Evolutionary conservation across 495 filamentous ascomycete species (phyloP), one percentile per base, ranked within the genome.

Genomic region (Evernia prunastri): DNA sequence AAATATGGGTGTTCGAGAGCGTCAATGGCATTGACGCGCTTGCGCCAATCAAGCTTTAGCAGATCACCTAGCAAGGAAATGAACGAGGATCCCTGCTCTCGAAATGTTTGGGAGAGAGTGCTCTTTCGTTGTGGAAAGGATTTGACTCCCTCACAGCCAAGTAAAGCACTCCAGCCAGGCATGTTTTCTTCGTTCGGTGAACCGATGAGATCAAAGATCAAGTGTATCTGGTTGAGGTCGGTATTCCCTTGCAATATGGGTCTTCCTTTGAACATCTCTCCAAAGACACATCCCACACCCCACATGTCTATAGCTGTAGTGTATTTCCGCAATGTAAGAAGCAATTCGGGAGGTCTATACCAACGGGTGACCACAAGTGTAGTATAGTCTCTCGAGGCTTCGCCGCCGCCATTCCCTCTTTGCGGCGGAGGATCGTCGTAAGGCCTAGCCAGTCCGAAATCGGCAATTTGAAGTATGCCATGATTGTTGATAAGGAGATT

Each of bases 281-380:
- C 94, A 73, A 99, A 97, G 15, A 99, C 91, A 72, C 94, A 97
- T 36, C 93, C 93, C 69, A 96, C 92, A 71, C 94, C 94, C 94
- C 94, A 99, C 80, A 97, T 82, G 75, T 99, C 94, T 72, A 99
- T 96, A 5, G 94, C 92, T 29, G 94, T 89, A 39, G 94, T 99
- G 72, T 99, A 99, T 63, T 81, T 81, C 65, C 88, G 87, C 15
- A 97, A 81, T 56, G 91, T 87, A 42, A 99, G 79, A 29, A 99
- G 79, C 12, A 99, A 81, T 79, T 99, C 94, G 17, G 94, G 94
- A 63, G 94, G 94, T 35, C 94, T 82, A 71, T 99, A 99, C 94
- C 94, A 99, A 62, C 94, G 79, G 43, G 94, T 99, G 23, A 99
- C 94, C 35, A 99, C 94, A 25, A 97, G 79, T 35, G 86, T 89